Evolutionary conservation across 805 yeast species (phyloP).

Genomic region (Candida caryicola): DNA sequence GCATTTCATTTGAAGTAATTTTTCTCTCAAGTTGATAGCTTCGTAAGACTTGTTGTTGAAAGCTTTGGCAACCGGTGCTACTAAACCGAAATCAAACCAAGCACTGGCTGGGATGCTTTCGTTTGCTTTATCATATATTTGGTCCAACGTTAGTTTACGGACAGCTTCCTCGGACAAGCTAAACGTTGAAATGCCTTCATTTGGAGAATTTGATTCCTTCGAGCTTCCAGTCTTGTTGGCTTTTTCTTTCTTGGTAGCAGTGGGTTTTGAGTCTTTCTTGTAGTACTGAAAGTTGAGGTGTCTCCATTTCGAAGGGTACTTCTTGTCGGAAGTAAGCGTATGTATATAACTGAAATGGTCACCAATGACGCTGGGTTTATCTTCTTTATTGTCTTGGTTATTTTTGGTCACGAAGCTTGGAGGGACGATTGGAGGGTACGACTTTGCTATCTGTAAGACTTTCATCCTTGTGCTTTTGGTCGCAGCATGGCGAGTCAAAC

Average conservation of each 20-base stretch:
- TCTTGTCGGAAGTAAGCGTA: conserved; percentile 38
- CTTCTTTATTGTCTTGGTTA: conserved; percentile 8
- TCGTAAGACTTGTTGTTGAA: conserved; percentile 58
- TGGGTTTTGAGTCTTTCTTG: conserved; percentile 6
- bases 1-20: conserved; percentile 62
- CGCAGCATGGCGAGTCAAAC: conserved; percentile 40
- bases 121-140: conserved; percentile 60
- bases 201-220: conserved; percentile 3
- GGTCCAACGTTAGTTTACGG: conserved; percentile 51
- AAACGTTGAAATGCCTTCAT: conserved; percentile 53
- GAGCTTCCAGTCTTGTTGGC: not conserved
- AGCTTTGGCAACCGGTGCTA: conserved; percentile 67
- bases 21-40: conserved; percentile 52
- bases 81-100: conserved; percentile 61
- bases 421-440: conserved; percentile 50
- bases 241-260: conserved; percentile 12
- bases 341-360: conserved; percentile 49
- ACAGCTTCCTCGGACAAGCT: conserved; percentile 55
- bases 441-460: conserved; percentile 52
- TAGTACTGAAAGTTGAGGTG: conserved; percentile 53
- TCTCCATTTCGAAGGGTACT: conserved; percentile 57
- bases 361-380: conserved; percentile 26
- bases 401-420: conserved; percentile 17
- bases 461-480: conserved; percentile 44
- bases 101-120: conserved; percentile 57